These are phyloP conservation scores for Centaurea solstitialis DNA, from an alignment of 129 eudicot species.

Conservation along the genomic window DNA sequence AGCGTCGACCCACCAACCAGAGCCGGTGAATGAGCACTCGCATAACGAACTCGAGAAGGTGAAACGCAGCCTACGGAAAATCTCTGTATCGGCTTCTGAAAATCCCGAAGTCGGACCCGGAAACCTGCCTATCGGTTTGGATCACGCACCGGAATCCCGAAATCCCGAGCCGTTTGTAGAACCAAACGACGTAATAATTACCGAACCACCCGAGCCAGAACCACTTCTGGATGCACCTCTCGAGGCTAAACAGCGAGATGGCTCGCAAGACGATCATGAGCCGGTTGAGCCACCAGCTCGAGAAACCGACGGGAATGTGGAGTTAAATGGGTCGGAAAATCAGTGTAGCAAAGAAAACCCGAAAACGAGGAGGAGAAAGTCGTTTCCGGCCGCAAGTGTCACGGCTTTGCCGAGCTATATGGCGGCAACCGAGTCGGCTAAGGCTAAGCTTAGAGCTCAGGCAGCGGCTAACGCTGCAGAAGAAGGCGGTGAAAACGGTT, in stretches of 20 bases:
- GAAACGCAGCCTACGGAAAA: conserved; percentile 65
- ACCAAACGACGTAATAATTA: conserved; percentile 3
- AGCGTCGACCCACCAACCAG: conserved; percentile 39
- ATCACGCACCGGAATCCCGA: conserved; percentile 13
- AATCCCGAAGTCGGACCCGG: conserved; percentile 47
- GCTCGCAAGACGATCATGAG: conserved; percentile 24
- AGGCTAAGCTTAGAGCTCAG: conserved; percentile 85
- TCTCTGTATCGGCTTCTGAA: conserved; percentile 47
- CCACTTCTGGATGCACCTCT: conserved; percentile 16
- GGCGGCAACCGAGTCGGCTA: conserved; percentile 87
- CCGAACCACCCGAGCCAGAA: conserved; percentile 28
- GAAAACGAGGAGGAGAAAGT: conserved; percentile 63
- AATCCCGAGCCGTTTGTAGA: conserved; percentile 42
- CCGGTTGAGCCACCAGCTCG: conserved; percentile 20
- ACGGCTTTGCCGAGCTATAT: conserved; percentile 83
- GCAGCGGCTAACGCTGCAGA: conserved; percentile 47
- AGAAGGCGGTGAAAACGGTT: conserved; percentile 63
- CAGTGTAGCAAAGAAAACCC: conserved; percentile 48
- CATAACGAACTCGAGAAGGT: conserved; percentile 82
- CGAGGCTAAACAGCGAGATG: conserved; percentile 42
- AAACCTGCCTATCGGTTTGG: conserved; percentile 26
- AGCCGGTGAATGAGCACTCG: conserved; percentile 55
- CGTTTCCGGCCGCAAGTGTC: conserved; percentile 66
- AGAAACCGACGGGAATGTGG: conserved; percentile 43
- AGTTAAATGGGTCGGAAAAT: conserved; percentile 46